These are phyloP conservation scores for Blastobotrys robertii DNA, from an alignment of 805 yeast genomes.

Conservation along the genomic window DNA sequence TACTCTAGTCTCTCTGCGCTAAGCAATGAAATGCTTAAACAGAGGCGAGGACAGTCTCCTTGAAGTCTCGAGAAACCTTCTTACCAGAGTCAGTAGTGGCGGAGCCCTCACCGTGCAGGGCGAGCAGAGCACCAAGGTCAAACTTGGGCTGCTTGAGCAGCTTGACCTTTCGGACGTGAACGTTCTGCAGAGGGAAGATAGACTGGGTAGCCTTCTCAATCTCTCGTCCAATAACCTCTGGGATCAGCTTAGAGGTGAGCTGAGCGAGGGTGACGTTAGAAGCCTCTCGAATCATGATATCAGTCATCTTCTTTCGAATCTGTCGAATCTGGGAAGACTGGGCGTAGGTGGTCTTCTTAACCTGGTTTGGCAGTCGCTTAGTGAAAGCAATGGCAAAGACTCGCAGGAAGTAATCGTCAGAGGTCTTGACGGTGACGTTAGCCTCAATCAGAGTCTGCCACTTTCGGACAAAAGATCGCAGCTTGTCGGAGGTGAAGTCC, in stretches of 20 bases:
- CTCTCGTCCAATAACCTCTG: slow-evolving; percentile 98
- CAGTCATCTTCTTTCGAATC: slow-evolving; percentile 92
- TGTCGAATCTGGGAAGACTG: slow-evolving; percentile 96
- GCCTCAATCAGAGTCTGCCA: slow-evolving; percentile 99
- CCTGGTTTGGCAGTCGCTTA: slow-evolving; percentile 93
- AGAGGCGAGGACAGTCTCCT: slow-evolving; percentile 96
- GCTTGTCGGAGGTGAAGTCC: slow-evolving; percentile 96
- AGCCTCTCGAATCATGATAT: slow-evolving; percentile 94
- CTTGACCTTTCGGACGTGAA: slow-evolving; percentile 98
- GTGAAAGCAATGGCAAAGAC: slow-evolving; percentile 97
- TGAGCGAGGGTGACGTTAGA: slow-evolving; percentile 91
- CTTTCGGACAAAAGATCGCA: slow-evolving; percentile 95
- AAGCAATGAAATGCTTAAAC: slow-evolving; percentile 54
- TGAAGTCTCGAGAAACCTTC: slow-evolving; percentile 91
- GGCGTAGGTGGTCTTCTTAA: slow-evolving; percentile 96
- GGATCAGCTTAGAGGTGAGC: slow-evolving; percentile 93
- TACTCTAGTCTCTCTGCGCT: no score
- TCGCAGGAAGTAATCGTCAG: slow-evolving; percentile 96
- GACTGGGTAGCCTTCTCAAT: slow-evolving; percentile 92
- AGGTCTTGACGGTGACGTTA: slow-evolving; percentile 94
- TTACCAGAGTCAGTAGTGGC: slow-evolving; percentile 94
- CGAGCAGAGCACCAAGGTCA: slow-evolving; percentile 91
- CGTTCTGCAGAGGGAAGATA: slow-evolving; percentile 96
- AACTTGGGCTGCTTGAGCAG: slow-evolving; percentile 97
- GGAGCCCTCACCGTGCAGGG: slow-evolving; percentile 94